Base-by-base conservation (phyloP, 192 early-diverging fungal species). In the Geranomyces michiganensis region DNA sequence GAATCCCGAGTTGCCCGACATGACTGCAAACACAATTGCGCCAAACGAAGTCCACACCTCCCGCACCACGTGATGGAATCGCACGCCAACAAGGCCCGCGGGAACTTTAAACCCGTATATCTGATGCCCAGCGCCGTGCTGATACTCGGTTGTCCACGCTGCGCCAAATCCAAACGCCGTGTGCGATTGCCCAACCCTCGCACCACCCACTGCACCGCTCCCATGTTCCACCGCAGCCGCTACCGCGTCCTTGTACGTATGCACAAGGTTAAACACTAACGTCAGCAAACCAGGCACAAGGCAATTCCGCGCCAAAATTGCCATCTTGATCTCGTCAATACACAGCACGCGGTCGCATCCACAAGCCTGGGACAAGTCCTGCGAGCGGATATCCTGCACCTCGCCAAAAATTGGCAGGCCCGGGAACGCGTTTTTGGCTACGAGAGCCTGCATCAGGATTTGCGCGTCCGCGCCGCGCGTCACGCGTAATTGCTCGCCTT, bases 251-350 rank as follows among this genome's bases (percentile, higher is more conserved):
- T 64, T 61, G 64, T 85, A 85, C 13, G 76, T 76, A 32, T 75
- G 76, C 17, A 85, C 72, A 26, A 85, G 59, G 67, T 85, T 85
- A 30, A 80, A 45, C 4, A 83, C 47, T 26, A 85, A 56, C 36
- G 84, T 73, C 44, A 77, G 61, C 43, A 85, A 60, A 9, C 84
- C 84, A 13, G 84, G 84, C n/a, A 78, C 73, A 4, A 85, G 32
- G 47, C 79, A 81, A 36, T 79, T 81, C 27, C 74, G 10, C 6
- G 84, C 81, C 33, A 85, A 47, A 49, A 85, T 67, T 0, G 77
- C 53, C 77, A 82, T 78, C 64, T 80, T 85, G 44, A 85, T 24
- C 59, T 81, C 80, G 53, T 85, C 84, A 47, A 80, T 64, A 70
- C 81, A 81, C 19, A 85, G 70, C 12, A 80, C 70, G n/a, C 81